Conservation (phyloP, 106 monocot genomes). For the Cymbidium sinense region DNA sequence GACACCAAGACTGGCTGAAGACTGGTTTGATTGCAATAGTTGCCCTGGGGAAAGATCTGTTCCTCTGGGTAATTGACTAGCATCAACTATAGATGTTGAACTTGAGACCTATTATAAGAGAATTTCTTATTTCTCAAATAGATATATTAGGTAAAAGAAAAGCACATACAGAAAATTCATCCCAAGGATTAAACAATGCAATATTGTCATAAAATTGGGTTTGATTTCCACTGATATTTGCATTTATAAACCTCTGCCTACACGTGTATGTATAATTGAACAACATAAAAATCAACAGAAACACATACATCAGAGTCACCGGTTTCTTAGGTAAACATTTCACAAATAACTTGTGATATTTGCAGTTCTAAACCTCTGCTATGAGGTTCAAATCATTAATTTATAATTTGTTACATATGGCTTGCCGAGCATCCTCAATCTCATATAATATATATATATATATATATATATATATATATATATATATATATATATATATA, state of each 20-base stretch:
- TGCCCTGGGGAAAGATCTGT: constrained; percentile 72
- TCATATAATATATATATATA: too few species aligned
- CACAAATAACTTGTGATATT: not conserved
- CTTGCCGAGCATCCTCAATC: too few species aligned
- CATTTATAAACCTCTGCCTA: not conserved
- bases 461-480: too few species aligned
- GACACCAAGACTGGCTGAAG: constrained; percentile 73
- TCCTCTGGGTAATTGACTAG: constrained; percentile 44
- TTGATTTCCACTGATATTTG: not conserved
- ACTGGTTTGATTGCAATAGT: constrained; percentile 53
- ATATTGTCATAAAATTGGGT: not conserved
- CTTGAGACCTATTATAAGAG: constrained; percentile 28
- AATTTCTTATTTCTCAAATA: not conserved
- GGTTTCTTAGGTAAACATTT: not conserved
- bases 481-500: too few species aligned
- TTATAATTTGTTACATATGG: not conserved
- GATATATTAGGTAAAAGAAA: not conserved
- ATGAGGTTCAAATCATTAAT: not conserved
- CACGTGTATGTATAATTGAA: not conserved
- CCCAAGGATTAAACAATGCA: not conserved
- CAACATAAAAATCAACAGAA: not conserved
- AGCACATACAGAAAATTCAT: not conserved
- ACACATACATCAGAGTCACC: not conserved
- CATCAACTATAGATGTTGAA: constrained; percentile 44
- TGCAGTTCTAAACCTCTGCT: too few species aligned